Conservation (phyloP, 2,329 filamentous ascomycete genomes). For the Tolypocladium tundrense region DNA sequence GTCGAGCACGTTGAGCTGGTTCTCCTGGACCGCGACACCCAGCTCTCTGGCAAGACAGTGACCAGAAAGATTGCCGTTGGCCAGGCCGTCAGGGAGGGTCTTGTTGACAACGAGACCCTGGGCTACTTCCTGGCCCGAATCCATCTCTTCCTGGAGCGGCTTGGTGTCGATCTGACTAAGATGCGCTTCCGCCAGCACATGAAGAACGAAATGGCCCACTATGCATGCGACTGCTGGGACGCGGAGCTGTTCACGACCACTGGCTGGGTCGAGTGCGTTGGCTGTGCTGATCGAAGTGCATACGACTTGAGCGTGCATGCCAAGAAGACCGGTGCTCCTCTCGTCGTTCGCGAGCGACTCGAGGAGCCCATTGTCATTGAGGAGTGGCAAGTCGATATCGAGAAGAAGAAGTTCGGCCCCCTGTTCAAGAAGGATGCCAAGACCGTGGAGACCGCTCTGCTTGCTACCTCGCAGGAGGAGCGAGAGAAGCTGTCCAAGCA, state of each 20-base stretch:
- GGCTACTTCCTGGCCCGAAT: slow-evolving; percentile 96
- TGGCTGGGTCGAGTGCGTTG: slow-evolving; percentile 97
- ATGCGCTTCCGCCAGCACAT: slow-evolving; percentile 97
- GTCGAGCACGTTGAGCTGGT: slow-evolving; percentile 75
- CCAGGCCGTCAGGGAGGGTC: slow-evolving; percentile 68
- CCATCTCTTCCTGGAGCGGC: slow-evolving; percentile 76
- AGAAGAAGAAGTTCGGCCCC: slow-evolving; percentile 94
- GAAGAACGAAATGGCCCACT: slow-evolving; percentile 70
- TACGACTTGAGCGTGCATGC: slow-evolving; percentile 90
- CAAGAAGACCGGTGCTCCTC: slow-evolving; percentile 79
- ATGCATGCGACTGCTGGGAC: slow-evolving; percentile 96
- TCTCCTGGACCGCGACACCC: slow-evolving; percentile 74
- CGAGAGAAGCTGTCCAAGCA: slow-evolving; percentile 70
- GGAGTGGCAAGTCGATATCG: slow-evolving; percentile 78
- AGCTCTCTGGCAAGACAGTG: slow-evolving; percentile 75
- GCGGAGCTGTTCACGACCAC: slow-evolving; percentile 84
- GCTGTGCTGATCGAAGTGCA: slow-evolving; percentile 89
- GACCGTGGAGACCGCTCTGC: slow-evolving; percentile 68
- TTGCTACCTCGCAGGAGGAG: slow-evolving; percentile 67
- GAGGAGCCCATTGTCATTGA: slow-evolving; percentile 70
- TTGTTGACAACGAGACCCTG: slow-evolving; percentile 95
- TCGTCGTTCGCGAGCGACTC: slow-evolving; percentile 75
- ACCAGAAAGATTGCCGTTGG: slow-evolving; percentile 68
- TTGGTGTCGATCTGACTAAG: slow-evolving; percentile 80
- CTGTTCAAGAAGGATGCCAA: slow-evolving; percentile 92